Conservation (phyloP, 768 basidiomycete genomes). For the Lenzites betulinus region DNA sequence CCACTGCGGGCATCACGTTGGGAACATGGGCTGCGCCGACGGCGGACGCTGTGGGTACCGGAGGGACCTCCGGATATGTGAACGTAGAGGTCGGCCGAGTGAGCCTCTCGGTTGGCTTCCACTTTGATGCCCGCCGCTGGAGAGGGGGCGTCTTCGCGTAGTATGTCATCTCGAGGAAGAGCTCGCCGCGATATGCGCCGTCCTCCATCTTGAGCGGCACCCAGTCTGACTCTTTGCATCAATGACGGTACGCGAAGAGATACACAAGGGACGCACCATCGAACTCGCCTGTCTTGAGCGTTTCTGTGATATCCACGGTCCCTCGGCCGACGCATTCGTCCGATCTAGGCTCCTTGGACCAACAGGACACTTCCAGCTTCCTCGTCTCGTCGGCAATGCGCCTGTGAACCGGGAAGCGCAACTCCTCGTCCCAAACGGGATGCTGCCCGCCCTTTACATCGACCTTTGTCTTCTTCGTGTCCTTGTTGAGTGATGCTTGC, state of each 20-base stretch:
- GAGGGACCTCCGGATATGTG: not conserved
- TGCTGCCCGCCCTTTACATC: constrained; percentile 90
- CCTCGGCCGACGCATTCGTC: constrained; percentile 78
- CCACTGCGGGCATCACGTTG: not conserved
- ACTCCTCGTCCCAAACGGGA: constrained; percentile 90
- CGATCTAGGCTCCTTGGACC: constrained; percentile 75
- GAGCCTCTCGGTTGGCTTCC: constrained; percentile 30
- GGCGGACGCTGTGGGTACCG: not conserved
- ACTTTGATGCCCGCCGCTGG: constrained; percentile 35
- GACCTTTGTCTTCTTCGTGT: constrained; percentile 66
- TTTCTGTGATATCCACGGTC: constrained; percentile 73
- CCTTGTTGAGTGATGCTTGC: constrained; percentile 58
- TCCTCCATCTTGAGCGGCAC: constrained; percentile 59
- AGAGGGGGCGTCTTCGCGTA: constrained; percentile 66
- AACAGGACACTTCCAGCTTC: constrained; percentile 75
- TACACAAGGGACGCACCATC: constrained; percentile 62
- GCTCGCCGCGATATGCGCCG: constrained; percentile 68
- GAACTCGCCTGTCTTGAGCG: constrained; percentile 83
- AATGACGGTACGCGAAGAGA: constrained; percentile 50
- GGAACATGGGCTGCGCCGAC: not conserved
- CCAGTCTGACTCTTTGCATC: constrained; percentile 57
- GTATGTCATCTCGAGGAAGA: constrained; percentile 94
- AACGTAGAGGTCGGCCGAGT: constrained; percentile 16
- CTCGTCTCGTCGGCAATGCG: constrained; percentile 54
- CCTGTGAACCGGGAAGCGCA: constrained; percentile 70